phyloP scores from a whole-genome alignment of 768 basidiomycete genomes.

The Termitomyces sp. region DNA sequence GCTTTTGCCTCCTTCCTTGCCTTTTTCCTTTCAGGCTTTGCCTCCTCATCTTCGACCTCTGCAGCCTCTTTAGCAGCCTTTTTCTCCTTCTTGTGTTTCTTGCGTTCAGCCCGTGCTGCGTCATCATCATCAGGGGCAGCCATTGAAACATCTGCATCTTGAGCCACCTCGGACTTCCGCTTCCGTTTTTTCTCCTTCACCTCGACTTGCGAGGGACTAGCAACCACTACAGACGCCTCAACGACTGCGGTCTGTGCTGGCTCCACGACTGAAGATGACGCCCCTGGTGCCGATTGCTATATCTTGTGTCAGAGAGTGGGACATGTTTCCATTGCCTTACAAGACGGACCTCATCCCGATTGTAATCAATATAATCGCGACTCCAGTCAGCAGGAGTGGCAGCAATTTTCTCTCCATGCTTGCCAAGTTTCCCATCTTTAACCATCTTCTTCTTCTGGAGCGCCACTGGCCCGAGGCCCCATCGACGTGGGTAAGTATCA shows the following conservation, averaged over 20 bases:
- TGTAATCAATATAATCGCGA: constrained; percentile 91
- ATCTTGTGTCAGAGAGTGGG: constrained; percentile 8
- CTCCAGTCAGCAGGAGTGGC: constrained; percentile 90
- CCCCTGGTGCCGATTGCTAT: constrained; percentile 30
- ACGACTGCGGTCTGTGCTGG: constrained; percentile 17
- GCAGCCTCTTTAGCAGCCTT: constrained; percentile 45
- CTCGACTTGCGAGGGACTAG: constrained; percentile 36
- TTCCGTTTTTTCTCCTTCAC: constrained; percentile 85
- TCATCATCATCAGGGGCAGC: constrained; percentile 34
- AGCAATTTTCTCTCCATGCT: constrained; percentile 86
- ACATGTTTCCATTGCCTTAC: not conserved
- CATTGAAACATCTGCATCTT: constrained; percentile 37
- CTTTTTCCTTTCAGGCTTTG: constrained; percentile 55
- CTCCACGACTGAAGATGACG: constrained; percentile 22
- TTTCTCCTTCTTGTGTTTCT: constrained; percentile 60
- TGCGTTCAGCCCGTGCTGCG: constrained; percentile 50
- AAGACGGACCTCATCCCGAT: constrained; percentile 45
- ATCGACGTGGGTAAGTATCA: constrained; percentile 95
- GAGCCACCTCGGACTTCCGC: constrained; percentile 62
- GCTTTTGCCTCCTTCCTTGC: constrained; percentile 68
- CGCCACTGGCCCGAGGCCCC: constrained; percentile 98
- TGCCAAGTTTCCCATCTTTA: constrained; percentile 95
- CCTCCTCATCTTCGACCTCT: constrained; percentile 54
- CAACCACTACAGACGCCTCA: constrained; percentile 15
- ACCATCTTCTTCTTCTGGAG: constrained; percentile 97